phyloP scores from a whole-genome alignment of 768 basidiomycete genomes.

The Trametes meyenii region DNA sequence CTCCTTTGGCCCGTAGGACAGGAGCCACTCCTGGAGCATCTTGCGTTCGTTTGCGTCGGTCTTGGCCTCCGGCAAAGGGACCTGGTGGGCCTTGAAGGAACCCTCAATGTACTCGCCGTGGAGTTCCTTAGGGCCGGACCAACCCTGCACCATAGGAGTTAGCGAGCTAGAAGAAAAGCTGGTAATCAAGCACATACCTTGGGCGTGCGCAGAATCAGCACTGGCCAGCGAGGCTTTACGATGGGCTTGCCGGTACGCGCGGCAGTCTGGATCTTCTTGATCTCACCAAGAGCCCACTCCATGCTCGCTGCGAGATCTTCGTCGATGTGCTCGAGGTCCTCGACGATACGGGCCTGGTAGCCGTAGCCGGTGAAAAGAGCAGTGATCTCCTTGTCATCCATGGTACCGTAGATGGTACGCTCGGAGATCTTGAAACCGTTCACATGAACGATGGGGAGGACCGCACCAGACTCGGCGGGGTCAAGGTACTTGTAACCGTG shows the following conservation, averaged over 20 bases:
- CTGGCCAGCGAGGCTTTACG: constrained; percentile 89
- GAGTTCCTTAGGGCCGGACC: constrained; percentile 66
- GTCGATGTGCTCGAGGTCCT: constrained; percentile 67
- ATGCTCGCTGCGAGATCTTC: constrained; percentile 79
- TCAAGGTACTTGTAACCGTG: constrained; percentile 90
- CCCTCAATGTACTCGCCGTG: constrained; percentile 78
- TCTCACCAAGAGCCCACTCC: constrained; percentile 78
- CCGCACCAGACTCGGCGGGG: constrained; percentile 86
- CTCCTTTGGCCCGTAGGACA: constrained; percentile 67
- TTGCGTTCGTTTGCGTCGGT: constrained; percentile 63
- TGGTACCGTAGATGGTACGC: constrained; percentile 85
- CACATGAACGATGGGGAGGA: constrained; percentile 87
- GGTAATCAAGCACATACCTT: constrained; percentile 49
- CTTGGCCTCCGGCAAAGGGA: constrained; percentile 77
- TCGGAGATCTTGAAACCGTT: constrained; percentile 93
- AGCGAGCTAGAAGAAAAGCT: background rate
- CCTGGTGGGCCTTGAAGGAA: constrained; percentile 86
- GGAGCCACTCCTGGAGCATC: constrained; percentile 71
- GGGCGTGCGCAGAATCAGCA: constrained; percentile 83
- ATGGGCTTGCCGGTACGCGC: constrained; percentile 78
- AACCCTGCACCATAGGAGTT: constrained; percentile 42
- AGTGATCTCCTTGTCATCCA: constrained; percentile 85
- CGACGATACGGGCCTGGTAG: constrained; percentile 87
- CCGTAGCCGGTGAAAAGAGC: constrained; percentile 83
- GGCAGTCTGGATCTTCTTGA: constrained; percentile 75